Evolutionary conservation across 2,329 filamentous ascomycete species (phyloP), one percentile per base, ranked within the genome.

Genomic region (Exophiala aquamarina): DNA sequence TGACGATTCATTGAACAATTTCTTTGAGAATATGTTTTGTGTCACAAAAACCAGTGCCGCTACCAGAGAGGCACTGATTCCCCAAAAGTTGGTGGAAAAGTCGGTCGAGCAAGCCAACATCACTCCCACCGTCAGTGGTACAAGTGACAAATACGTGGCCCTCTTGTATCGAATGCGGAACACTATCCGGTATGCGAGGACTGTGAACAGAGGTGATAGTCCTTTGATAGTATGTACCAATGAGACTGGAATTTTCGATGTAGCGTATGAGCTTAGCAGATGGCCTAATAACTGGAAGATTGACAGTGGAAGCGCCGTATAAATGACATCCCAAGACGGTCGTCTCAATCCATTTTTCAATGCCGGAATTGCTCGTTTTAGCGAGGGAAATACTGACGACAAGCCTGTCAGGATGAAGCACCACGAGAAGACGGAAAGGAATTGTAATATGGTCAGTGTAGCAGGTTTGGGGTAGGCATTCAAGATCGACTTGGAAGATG

Each of bases 181-280:
- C 63, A 96, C 77, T 56, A 95, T 70, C 44, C 93, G 84, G 66
- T 98, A 98, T 42, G 93, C 93, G 45, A 95, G 69, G 33, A 98
- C 93, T 0, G 93, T 98, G 66, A 98, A 94, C 6, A 98, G 76
- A 3, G 93, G 93, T 2, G 92, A 97, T 19, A 98, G 81, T 6
- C 93, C 93, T 72, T 98, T 98, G 71, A 98, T 97, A 1, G 93
- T 98, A 69, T 98, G 93, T 3, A 98, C 93, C 28, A 98, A 79
- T 5, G 93, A 97, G 1, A 98, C 93, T 1, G 93, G 92, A 44
- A 98, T 97, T 65, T 90, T 88, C 41, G 89, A 86, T 23, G 92
- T 98, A 20, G 93, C 92, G 56, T 90, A 93, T 4, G 92, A 95
- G 66, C 89, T 95, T 35, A 97, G 75, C 32, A 98, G 86, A 68